phyloP scores from a whole-genome alignment of 2,329 filamentous ascomycete genomes.

The Westerdykella ornata region DNA sequence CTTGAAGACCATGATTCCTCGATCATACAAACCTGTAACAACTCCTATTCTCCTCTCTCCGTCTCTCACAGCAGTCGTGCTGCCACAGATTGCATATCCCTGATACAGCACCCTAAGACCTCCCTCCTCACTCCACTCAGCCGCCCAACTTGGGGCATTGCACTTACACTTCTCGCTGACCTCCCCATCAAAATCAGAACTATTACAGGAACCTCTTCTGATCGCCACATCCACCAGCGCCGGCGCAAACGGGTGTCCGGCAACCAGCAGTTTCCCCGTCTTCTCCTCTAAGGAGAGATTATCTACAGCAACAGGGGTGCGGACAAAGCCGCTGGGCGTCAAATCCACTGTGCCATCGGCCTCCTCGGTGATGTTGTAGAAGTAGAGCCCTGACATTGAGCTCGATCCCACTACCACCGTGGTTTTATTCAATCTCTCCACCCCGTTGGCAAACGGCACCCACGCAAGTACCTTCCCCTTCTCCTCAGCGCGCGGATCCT shows the following conservation, averaged over 20 bases:
- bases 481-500: slow-evolving; percentile 1
- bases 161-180: slow-evolving; percentile 18
- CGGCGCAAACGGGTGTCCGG: slow-evolving; percentile 38
- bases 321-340: slow-evolving; percentile 7
- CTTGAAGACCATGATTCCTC: slow-evolving; percentile 36
- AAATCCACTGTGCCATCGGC: slow-evolving; percentile 6
- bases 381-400: slow-evolving; percentile 26
- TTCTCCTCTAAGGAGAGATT: slow-evolving; percentile 36
- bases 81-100: slow-evolving; percentile 33
- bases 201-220: slow-evolving; percentile 10
- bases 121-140: slow-evolving; percentile 35
- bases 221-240: slow-evolving; percentile 19
- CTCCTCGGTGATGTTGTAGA: slow-evolving; percentile 25
- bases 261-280: slow-evolving; percentile 35
- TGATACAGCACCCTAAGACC: slow-evolving; percentile 35
- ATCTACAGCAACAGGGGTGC: slow-evolving; percentile 34
- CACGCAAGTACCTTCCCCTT: slow-evolving; percentile 21
- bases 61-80: slow-evolving; percentile 37
- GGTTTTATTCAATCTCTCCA: slow-evolving; percentile 32
- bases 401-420: slow-evolving; percentile 38
- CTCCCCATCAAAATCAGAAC: slow-evolving; percentile 14
- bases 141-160: slow-evolving; percentile 33
- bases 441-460: slow-evolving; percentile 40
- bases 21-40: slow-evolving; percentile 38
- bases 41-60: slow-evolving; percentile 29